phyloP scores from a whole-genome alignment of 2,329 filamentous ascomycete species.

The Fusarium fracticaudum region DNA sequence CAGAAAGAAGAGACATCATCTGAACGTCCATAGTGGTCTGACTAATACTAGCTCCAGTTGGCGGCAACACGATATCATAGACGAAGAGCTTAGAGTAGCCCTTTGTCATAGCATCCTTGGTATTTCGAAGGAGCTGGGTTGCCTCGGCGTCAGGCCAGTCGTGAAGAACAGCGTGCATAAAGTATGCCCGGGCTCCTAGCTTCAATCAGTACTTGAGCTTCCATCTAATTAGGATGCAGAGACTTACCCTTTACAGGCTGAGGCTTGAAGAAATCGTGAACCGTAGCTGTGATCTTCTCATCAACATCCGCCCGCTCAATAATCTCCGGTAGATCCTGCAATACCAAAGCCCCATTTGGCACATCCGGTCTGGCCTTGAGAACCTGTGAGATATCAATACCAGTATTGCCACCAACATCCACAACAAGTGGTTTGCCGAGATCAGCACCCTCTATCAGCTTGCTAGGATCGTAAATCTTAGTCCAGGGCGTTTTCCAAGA shows the following conservation, averaged over 20 bases:
- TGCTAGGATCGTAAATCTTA: constrained; percentile 24
- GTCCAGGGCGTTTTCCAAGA: constrained; percentile 35
- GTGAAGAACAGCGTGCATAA: constrained; percentile 59
- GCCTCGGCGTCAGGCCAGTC: constrained; percentile 57
- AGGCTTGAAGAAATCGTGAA: constrained; percentile 29
- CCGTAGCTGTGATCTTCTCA: constrained; percentile 14
- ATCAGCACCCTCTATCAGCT: constrained; percentile 9
- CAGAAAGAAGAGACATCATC: constrained; percentile 41
- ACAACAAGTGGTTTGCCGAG: constrained; percentile 19
- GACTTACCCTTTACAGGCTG: constrained; percentile 20
- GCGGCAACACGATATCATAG: constrained; percentile 32
- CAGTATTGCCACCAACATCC: constrained; percentile 30
- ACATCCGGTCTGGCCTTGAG: constrained; percentile 8
- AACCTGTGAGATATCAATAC: constrained; percentile 25
- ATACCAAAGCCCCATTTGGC: neutral
- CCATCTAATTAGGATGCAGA: accelerated
- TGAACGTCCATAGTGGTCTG: constrained; percentile 44
- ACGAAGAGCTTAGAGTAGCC: constrained; percentile 42
- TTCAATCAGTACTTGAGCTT: accelerated
- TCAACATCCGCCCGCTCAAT: constrained; percentile 14
- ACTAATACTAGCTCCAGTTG: constrained; percentile 27
- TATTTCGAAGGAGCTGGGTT: constrained; percentile 41
- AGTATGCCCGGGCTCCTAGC: constrained; percentile 52
- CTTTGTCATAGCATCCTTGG: constrained; percentile 23
- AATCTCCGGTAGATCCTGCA: constrained; percentile 32